Evolutionary conservation across 2,329 filamentous ascomycete species (phyloP), one percentile per base, ranked within the genome.

Genomic region (Fusarium penzigii): DNA sequence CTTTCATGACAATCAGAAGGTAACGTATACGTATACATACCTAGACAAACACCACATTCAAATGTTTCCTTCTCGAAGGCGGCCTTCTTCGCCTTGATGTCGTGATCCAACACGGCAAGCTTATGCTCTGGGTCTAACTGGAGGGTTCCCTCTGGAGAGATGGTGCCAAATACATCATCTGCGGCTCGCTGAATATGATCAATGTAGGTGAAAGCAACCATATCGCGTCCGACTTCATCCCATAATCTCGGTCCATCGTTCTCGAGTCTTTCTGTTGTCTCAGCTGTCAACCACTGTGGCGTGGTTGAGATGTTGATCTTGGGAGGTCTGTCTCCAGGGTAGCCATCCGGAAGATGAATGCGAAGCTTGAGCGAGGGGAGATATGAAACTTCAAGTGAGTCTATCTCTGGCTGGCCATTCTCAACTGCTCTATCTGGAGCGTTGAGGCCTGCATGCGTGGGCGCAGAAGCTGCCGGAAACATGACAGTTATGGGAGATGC

Each of bases 51-150:
- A 2, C 88, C 90, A 60, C 93, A 97, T 47, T 92, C 85, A 66
- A 94, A 97, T 0, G 90, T 96, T 62, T 87, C 88, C 59, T 84
- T 85, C 54, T 94, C 87, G 67, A 97, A 97, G 1, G 85, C 84
- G 17, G 84, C 83, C 49, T 84, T 83, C 65, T 88, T 88, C 7
- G 88, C 85, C 55, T 86, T 86, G 52, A 84, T 85, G 65, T 96
- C 89, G 63, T 89, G 91, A 59, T 92, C 88, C 41, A 96, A 71
- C 13, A 97, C 77, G 6, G 85, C 81, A 16, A 90, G 82, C 70
- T 90, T 89, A 65, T 84, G 78, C 52, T 79, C 77, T 2, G 79
- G 72, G 6, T 78, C 72, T 12, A 87, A 74, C 55, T 79, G 71
- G 32, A 88, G 71, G 16, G 70, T 73, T 6, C 78, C 79, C 4